phyloP scores from a whole-genome alignment of 169 alveolate species.

The Plasmodium vivax region DNA sequence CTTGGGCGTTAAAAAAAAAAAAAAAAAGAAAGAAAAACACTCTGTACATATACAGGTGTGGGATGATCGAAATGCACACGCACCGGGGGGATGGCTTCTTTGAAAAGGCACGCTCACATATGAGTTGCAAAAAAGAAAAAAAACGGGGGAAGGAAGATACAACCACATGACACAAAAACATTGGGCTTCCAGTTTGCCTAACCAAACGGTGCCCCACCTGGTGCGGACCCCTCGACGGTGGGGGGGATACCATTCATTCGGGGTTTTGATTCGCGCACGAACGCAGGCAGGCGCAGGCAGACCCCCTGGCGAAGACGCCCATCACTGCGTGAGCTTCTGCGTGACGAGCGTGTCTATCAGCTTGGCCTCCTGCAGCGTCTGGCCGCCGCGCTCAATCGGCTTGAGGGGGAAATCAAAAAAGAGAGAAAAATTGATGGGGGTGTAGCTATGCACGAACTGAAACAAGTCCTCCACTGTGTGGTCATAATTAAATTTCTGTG shows the following conservation, averaged over 20 bases:
- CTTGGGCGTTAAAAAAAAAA: not conserved
- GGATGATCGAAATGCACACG: not conserved
- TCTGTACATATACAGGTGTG: not conserved
- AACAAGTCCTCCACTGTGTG: constrained; percentile 71
- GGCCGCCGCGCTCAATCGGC: not conserved
- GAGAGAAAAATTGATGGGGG: constrained; percentile 59
- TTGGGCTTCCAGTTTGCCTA: not conserved
- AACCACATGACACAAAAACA: not conserved
- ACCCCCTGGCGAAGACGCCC: no score
- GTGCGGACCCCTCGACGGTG: not conserved
- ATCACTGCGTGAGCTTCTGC: constrained; percentile 20
- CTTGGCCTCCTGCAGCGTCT: constrained; percentile 25
- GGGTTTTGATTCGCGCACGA: not conserved
- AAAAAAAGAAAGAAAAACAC: not conserved
- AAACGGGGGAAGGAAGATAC: not conserved
- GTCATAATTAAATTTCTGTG: constrained; percentile 57
- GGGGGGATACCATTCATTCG: not conserved
- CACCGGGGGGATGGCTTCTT: not conserved
- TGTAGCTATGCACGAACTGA: constrained; percentile 25
- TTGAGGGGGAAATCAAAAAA: constrained; percentile 66
- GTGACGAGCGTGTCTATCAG: constrained; percentile 35
- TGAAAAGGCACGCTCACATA: not conserved
- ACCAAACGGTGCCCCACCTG: not conserved
- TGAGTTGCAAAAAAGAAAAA: not conserved
- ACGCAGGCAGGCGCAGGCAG: no score